Percentiles rank a stretch among this genome's conserved stretches.
phyloP scores from a whole-genome alignment of 345 rosid genomes.

The Schrenkiella parvula region DNA sequence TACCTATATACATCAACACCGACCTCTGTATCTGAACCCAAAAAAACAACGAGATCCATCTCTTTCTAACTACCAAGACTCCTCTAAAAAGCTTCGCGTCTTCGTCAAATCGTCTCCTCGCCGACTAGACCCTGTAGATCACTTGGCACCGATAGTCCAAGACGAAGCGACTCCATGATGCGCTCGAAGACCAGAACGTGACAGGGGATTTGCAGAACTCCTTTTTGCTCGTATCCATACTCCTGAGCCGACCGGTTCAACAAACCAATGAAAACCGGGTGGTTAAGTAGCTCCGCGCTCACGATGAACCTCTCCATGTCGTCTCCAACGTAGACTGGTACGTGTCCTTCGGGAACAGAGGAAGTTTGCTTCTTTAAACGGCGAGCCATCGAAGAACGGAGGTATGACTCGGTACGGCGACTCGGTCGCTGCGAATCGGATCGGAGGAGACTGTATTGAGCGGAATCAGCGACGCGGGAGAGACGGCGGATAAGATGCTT shows the following conservation, averaged over 20 bases:
- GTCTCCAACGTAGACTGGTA: slow-evolving; percentile 90
- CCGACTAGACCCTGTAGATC: slow-evolving; percentile 48
- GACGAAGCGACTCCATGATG: slow-evolving; percentile 75
- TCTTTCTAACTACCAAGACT: slow-evolving; percentile 19
- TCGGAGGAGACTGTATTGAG: slow-evolving; percentile 69
- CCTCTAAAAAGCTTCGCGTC: not conserved
- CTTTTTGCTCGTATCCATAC: slow-evolving; percentile 92
- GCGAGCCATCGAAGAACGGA: slow-evolving; percentile 30
- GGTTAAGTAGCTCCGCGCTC: slow-evolving; percentile 81
- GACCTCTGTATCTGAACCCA: slow-evolving; percentile 30
- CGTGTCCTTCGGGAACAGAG: slow-evolving; percentile 72
- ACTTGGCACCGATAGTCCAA: slow-evolving; percentile 51
- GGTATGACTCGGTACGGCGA: slow-evolving; percentile 27
- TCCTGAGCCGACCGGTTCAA: slow-evolving; percentile 85
- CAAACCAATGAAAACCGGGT: slow-evolving; percentile 68
- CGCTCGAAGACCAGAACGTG: slow-evolving; percentile 81
- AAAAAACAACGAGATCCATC: slow-evolving; percentile 13
- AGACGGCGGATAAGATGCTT: slow-evolving; percentile 87
- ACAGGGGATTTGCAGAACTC: slow-evolving; percentile 86
- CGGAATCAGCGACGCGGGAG: slow-evolving; percentile 84
- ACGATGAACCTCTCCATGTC: slow-evolving; percentile 91
- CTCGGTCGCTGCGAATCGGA: slow-evolving; percentile 35
- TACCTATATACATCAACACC: slow-evolving; percentile 24
- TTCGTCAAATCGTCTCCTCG: slow-evolving; percentile 5
- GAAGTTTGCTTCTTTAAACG: slow-evolving; percentile 10